Evolutionary conservation across 768 basidiomycete species (phyloP).

Genomic region (Naganishia vaughanmartiniae): DNA sequence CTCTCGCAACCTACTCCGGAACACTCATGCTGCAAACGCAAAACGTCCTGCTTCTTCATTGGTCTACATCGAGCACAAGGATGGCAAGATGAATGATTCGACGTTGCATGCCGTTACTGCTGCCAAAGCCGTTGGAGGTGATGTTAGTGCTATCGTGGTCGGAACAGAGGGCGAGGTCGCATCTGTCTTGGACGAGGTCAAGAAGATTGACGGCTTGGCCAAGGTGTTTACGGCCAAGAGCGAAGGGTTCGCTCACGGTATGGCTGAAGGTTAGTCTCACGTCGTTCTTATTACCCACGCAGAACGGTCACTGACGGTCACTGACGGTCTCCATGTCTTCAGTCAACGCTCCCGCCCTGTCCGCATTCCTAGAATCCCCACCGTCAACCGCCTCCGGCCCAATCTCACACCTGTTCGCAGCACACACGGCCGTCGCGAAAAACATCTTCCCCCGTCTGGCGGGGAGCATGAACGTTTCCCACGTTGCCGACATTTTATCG

Average conservation of each 20-base stretch:
- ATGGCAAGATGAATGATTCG: slow-evolving; percentile 75
- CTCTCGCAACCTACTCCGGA: neutral
- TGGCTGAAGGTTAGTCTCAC: slow-evolving; percentile 46
- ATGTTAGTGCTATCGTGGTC: slow-evolving; percentile 59
- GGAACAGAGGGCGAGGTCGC: slow-evolving; percentile 58
- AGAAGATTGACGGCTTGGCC: slow-evolving; percentile 58
- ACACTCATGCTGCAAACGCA: neutral
- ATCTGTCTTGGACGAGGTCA: slow-evolving; percentile 67
- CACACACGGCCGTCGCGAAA: slow-evolving; percentile 88
- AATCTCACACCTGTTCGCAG: slow-evolving; percentile 86
- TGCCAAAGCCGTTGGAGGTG: slow-evolving; percentile 69
- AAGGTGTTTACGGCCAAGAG: slow-evolving; percentile 51
- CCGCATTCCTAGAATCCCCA: slow-evolving; percentile 65
- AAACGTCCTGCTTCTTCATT: slow-evolving; percentile 54
- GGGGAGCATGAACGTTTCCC: slow-evolving; percentile 80
- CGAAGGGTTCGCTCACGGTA: slow-evolving; percentile 41
- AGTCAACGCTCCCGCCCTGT: slow-evolving; percentile 74
- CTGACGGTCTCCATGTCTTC: slow-evolving; percentile 60
- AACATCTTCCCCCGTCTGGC: slow-evolving; percentile 89
- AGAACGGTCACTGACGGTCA: slow-evolving; percentile 68
- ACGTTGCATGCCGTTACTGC: slow-evolving; percentile 90
- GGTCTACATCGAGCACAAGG: slow-evolving; percentile 83
- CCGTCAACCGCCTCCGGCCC: slow-evolving; percentile 42
- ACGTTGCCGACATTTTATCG: slow-evolving; percentile 84
- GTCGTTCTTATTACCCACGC: slow-evolving; percentile 52